Evolutionary conservation across 306 rosid species (phyloP).

Genomic region (Luffa aegyptiaca): DNA sequence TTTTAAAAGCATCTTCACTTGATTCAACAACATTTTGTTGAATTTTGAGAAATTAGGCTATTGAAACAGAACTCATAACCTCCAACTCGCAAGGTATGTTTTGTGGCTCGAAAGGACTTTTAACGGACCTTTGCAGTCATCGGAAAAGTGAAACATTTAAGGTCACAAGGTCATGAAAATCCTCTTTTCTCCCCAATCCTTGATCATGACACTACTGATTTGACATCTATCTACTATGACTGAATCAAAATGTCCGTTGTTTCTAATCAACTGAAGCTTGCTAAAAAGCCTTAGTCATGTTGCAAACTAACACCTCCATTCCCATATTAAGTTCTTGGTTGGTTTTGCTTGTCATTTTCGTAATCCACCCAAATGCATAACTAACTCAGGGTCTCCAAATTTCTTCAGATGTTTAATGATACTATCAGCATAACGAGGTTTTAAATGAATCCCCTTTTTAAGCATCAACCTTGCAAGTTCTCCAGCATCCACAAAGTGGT

Average conservation of each 20-base stretch:
- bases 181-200: not conserved
- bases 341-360: not conserved
- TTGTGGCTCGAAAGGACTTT: not conserved
- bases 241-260: not conserved
- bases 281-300: not conserved
- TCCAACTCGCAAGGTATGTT: not conserved
- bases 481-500: slow-evolving; percentile 39
- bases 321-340: not conserved
- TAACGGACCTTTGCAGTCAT: not conserved
- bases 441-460: slow-evolving; percentile 40
- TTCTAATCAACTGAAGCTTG: not conserved
- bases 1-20: not conserved
- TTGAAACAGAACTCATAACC: not conserved
- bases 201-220: not conserved
- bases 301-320: not conserved
- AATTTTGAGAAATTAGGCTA: not conserved
- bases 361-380: slow-evolving; percentile 25
- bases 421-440: slow-evolving; percentile 27
- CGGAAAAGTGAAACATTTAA: not conserved
- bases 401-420: slow-evolving; percentile 29
- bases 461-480: slow-evolving; percentile 53
- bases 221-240: not conserved
- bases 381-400: slow-evolving; percentile 40
- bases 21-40: not conserved
- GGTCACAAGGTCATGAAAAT: not conserved